These are phyloP conservation scores for Heracleum sosnowskyi DNA, from an alignment of 129 eudicot species.

Conservation along the genomic window DNA sequence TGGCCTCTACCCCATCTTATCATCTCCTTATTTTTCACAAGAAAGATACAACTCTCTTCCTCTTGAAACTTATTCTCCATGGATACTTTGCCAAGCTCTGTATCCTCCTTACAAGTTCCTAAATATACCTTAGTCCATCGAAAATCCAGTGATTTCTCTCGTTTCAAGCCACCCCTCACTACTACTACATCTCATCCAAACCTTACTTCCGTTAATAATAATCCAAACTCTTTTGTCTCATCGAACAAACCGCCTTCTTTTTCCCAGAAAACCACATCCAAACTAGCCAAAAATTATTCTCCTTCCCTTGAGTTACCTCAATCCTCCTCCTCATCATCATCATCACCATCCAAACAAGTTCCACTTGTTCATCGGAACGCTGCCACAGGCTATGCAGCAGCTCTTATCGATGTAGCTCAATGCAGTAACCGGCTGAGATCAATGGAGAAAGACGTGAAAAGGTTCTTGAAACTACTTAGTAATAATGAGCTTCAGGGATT, in stretches of 20 bases:
- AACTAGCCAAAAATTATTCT: background rate
- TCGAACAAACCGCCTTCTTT: constrained; percentile 25
- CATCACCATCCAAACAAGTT: background rate
- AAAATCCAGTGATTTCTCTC: constrained; percentile 17
- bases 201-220: background rate
- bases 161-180: constrained; percentile 20
- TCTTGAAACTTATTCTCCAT: constrained; percentile 22
- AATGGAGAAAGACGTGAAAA: constrained; percentile 40
- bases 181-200: constrained; percentile 10
- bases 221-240: constrained; percentile 16
- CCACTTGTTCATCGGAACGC: constrained; percentile 30
- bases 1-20: background rate
- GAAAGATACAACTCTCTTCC: background rate
- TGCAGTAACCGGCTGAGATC: constrained; percentile 19
- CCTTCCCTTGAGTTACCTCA: constrained; percentile 12
- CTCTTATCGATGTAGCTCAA: constrained; percentile 48
- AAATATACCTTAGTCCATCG: constrained; percentile 4
- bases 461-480: constrained; percentile 35
- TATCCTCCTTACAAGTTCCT: constrained; percentile 41
- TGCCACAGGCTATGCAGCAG: constrained; percentile 74
- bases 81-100: constrained; percentile 55
- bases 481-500: constrained; percentile 28
- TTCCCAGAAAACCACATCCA: background rate
- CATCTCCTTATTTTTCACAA: background rate
- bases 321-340: background rate